Evolutionary conservation across 108 stramenopile genomes (phyloP), one percentile per base, ranked within the genome.

Genomic region (Pseudonitzschia delicatissima): DNA sequence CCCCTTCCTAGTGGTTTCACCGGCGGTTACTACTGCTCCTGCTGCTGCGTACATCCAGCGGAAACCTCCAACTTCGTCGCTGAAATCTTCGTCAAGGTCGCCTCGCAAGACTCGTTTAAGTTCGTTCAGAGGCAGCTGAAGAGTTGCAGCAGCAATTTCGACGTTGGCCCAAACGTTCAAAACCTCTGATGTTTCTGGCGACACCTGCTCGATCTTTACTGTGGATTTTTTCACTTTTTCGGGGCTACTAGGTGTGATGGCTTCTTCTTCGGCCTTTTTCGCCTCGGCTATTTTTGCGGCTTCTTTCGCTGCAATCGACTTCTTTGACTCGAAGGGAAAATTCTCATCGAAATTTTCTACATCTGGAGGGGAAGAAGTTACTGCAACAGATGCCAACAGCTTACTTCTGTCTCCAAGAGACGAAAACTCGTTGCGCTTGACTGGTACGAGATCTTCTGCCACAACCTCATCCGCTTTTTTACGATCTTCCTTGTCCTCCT

Each of bases 31-130:
- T 39, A 82, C 79, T 26, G 92, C 92, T 42, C 86, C 87, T 27
- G 80, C 76, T 26, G 73, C 73, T 35, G 92, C 92, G 75, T 80
- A 93, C 40, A 84, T 74, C 92, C 92, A 93, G 42, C 82, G 71
- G 65, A 81, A 93, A 23, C 92, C 92, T 37, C 92, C 92, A 58
- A 87, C 71, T 74, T 93, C 92, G 64, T 93, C 92, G 13, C 87
- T 88, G 20, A 90, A 61, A 42, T 90, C 92, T 76, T 90, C 88
- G 64, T 86, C 82, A 49, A 90, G 90, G 3, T 75, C 79, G 27
- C 87, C 92, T 57, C 73, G 69, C 34, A 93, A 72, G n/a, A 93
- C 67, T 33, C 72, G 65, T 18, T 71, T 72, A 27, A 93, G 63
- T 50, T 85, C 82, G 39, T 78, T 72, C 1, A 93, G 69, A 18